Conservation (phyloP, 495 filamentous ascomycete species). For the Penicillium diatomitis region DNA sequence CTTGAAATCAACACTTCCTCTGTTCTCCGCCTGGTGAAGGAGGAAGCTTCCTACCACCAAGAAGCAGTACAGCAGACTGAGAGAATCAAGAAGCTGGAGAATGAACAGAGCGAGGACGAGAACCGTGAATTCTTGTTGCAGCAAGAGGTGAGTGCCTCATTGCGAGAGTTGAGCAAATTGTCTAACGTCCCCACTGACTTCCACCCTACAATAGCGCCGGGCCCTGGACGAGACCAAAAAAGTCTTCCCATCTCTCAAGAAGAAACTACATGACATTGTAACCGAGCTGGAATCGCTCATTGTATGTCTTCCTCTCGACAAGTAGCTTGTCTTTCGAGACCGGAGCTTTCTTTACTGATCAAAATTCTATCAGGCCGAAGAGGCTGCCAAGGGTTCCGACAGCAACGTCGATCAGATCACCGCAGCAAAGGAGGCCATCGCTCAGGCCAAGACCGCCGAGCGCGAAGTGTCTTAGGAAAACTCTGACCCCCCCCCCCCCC, state of each 20-base stretch:
- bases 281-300: conserved; percentile 56
- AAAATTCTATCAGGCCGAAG: conserved; percentile 24
- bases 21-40: conserved; percentile 77
- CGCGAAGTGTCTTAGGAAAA: conserved; percentile 30
- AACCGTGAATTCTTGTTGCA: conserved; percentile 64
- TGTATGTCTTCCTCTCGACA: conserved; percentile 30
- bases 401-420: conserved; percentile 49
- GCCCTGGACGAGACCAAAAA: conserved; percentile 75
- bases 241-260: conserved; percentile 58
- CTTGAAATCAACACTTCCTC: conserved; percentile 65
- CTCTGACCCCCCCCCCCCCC: conserved; percentile 1
- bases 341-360: background rate
- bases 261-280: conserved; percentile 58
- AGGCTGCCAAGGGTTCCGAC: conserved; percentile 34
- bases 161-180: background rate
- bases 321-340: background rate
- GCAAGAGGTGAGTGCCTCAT: conserved; percentile 59
- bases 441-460: conserved; percentile 44
- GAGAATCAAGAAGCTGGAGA: conserved; percentile 56
- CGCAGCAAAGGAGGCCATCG: conserved; percentile 49
- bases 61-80: conserved; percentile 65
- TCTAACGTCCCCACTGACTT: too few relatives aligned
- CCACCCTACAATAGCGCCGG: conserved; percentile 42
- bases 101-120: conserved; percentile 45
- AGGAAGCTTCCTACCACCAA: conserved; percentile 80